Conservation (phyloP, 2,329 filamentous ascomycete species). For the Graphilbum fragrans region DNA sequence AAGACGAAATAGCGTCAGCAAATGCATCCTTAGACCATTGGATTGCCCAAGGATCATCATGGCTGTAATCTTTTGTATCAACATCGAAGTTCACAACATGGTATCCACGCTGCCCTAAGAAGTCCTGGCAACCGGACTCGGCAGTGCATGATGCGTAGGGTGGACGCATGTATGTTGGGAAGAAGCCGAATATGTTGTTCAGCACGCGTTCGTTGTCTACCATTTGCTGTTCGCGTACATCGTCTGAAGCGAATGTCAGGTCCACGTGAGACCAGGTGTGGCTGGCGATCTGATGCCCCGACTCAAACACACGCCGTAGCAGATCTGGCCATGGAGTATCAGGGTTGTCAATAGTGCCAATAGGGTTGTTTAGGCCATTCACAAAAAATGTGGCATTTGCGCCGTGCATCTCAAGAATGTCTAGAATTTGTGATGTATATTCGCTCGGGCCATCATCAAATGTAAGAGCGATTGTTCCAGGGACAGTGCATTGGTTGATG, state of each 20-base stretch:
- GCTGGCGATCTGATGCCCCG: slow-evolving; percentile 34
- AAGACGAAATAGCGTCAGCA: slow-evolving; percentile 13
- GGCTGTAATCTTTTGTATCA: slow-evolving; percentile 22
- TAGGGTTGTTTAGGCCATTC: slow-evolving; percentile 42
- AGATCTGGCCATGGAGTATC: slow-evolving; percentile 28
- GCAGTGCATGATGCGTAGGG: slow-evolving; percentile 25
- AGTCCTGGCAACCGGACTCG: slow-evolving; percentile 16
- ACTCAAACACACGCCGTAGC: slow-evolving; percentile 29
- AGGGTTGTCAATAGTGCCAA: slow-evolving; percentile 40
- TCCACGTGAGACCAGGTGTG: slow-evolving; percentile 35
- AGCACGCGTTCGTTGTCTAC: slow-evolving; percentile 31
- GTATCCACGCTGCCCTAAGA: slow-evolving; percentile 20
- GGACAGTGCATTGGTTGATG: slow-evolving; percentile 39
- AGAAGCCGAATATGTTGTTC: slow-evolving; percentile 26
- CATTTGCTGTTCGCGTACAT: slow-evolving; percentile 25
- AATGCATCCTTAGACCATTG: slow-evolving; percentile 19
- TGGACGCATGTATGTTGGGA: slow-evolving; percentile 33
- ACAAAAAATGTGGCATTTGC: slow-evolving; percentile 59
- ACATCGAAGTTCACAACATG: slow-evolving; percentile 23
- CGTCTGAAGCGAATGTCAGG: slow-evolving; percentile 19
- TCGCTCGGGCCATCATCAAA: slow-evolving; percentile 54
- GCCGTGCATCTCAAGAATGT: slow-evolving; percentile 42
- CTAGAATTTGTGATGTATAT: slow-evolving; percentile 48
- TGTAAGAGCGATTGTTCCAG: slow-evolving; percentile 52
- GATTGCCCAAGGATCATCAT: slow-evolving; percentile 19